A percentile compares a stretch with the other conserved stretches of the same genome.
These are phyloP conservation scores for Coemansia sp. DNA, from an alignment of 192 early-diverging fungal species.

Conservation along the genomic window DNA sequence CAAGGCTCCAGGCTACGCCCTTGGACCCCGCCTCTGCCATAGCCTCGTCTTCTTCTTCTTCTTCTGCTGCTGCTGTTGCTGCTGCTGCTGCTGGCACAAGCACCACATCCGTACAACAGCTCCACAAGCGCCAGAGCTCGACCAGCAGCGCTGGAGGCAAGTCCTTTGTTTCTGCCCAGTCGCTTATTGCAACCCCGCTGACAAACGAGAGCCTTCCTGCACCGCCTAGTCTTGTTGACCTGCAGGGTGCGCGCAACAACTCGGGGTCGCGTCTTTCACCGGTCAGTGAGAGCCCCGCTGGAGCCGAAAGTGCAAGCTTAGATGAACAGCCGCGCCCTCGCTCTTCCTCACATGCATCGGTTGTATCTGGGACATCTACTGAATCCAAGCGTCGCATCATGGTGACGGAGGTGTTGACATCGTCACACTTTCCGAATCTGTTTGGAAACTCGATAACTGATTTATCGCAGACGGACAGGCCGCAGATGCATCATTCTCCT, in stretches of 20 bases:
- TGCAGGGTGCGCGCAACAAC: slow-evolving; percentile 1
- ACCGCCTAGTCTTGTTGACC: slow-evolving; percentile 3
- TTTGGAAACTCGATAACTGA: slow-evolving; percentile 33
- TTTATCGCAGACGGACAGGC: background rate
- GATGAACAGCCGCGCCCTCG: slow-evolving; percentile 27
- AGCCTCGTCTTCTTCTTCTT: too few species aligned
- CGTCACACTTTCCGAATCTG: slow-evolving; percentile 44
- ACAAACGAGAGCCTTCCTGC: slow-evolving; percentile 16
- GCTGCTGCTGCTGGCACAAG: background rate
- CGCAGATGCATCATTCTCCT: slow-evolving; percentile 17
- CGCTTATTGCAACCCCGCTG: slow-evolving; percentile 13
- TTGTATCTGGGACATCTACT: slow-evolving; percentile 37
- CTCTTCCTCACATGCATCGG: slow-evolving; percentile 48
- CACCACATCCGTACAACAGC: background rate
- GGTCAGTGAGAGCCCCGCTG: slow-evolving; percentile 35
- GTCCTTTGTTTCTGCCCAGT: slow-evolving; percentile 22
- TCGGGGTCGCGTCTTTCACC: slow-evolving; percentile 33
- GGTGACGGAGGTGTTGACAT: slow-evolving; percentile 37
- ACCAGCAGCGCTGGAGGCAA: slow-evolving; percentile 23
- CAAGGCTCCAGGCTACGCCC: slow-evolving; percentile 32
- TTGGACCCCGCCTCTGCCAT: background rate
- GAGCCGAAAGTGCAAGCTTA: background rate
- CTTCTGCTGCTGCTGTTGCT: background rate
- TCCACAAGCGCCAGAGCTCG: slow-evolving; percentile 38
- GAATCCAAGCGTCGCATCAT: slow-evolving; percentile 54